Evolutionary conservation across 176 grass and related monocot species (phyloP).

Genomic region (Tuctoria greenei): DNA sequence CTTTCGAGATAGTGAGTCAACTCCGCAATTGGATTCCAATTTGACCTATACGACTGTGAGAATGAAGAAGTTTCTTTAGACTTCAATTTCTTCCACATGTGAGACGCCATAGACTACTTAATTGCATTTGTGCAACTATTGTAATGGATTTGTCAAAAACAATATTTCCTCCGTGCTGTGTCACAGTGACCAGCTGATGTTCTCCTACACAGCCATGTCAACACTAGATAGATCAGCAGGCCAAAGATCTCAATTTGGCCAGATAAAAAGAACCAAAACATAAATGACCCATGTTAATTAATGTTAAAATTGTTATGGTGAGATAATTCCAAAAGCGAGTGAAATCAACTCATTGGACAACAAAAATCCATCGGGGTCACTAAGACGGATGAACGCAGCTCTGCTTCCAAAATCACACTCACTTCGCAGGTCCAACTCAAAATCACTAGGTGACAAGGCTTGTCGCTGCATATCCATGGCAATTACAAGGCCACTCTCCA

Average conservation of each 20-base stretch:
- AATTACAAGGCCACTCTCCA: conserved; percentile 68
- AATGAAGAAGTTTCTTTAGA: too few species aligned
- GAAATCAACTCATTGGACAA: conserved; percentile 90
- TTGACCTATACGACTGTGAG: too few species aligned
- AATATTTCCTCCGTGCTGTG: not conserved
- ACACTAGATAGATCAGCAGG: not conserved
- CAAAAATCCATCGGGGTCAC: conserved; percentile 86
- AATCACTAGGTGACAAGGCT: conserved; percentile 42
- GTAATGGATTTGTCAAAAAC: not conserved
- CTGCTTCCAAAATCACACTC: conserved; percentile 34
- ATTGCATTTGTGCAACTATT: not conserved
- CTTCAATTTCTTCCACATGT: too few species aligned
- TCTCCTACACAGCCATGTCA: not conserved
- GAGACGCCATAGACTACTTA: not conserved
- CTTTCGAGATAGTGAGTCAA: too few species aligned
- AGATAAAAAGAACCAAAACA: not conserved
- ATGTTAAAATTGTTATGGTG: conserved; percentile 32
- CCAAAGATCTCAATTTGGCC: not conserved
- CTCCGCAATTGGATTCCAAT: too few species aligned
- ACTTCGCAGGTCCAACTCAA: conserved; percentile 45
- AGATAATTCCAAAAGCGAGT: conserved; percentile 79
- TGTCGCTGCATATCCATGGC: conserved; percentile 54
- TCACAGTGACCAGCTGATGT: conserved; percentile 2
- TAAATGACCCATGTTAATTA: not conserved
- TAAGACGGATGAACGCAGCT: conserved; percentile 66